Base-by-base conservation (phyloP, 1,284 basidiomycete genomes). In the Tylopilus sp. region DNA sequence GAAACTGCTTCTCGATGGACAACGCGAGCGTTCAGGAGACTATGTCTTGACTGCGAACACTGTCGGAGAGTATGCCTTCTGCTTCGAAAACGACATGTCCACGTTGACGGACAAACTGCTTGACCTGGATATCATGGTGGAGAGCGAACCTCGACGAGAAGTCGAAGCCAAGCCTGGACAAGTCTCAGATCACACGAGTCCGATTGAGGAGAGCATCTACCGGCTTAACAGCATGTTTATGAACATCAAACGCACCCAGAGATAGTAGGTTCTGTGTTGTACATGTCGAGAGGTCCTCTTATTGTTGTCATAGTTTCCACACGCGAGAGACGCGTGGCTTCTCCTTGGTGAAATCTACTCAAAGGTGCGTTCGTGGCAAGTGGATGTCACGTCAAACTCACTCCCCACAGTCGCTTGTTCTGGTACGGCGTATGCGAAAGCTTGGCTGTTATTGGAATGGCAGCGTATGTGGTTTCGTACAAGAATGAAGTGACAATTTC, bases 91-190 rank as follows among this genome's bases (percentile, higher is more conserved):
- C 81, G 95, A 97, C 83, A 95, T 95, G 89, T 95, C 92, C 13
- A 95, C 93, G 6, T 86, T 96, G 70, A 92, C 92, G 26, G 83
- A 96, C 82, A 98, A 98, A 81, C 87, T 98, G 63, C 86, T 99
- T 71, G 97, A 98, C 81, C 97, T 98, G 79, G 96, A 98, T 79
- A 97, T 97, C 80, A 96, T 97, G 95, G 95, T 98, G 67, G 96
- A 98, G 84, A 95, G 92, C 68, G 96, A 98, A 78, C 96, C 96
- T 2, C 84, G 96, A 59, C 85, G 94, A 61, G 91, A 95, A 74
- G 86, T 93, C 6, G 90, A 93, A 13, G 91, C 91, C 33, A 93
- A 95, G 72, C 88, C 93, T 0, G 90, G 91, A 5, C 94, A 97
- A 81, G 89, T 98, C 57, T 84, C 91, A 24, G 96, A 98, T 67